Conservation (phyloP, 768 basidiomycete genomes). For the Lactifluus hygrophoroides region DNA sequence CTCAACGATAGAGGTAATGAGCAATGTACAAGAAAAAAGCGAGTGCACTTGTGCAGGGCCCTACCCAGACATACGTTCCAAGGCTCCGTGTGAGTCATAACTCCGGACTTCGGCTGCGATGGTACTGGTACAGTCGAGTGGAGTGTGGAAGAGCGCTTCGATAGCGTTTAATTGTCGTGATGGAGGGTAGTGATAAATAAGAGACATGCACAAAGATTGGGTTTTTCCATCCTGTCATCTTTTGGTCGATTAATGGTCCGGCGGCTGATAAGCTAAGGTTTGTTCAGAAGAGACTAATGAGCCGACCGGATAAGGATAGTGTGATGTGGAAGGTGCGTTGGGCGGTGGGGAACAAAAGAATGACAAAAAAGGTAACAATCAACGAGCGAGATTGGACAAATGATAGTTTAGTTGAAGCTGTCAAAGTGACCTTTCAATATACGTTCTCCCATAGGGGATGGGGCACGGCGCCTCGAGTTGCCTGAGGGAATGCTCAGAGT, state of each 20-base stretch:
- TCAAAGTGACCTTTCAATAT: slow-evolving; percentile 90
- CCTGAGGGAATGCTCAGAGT: slow-evolving; percentile 39
- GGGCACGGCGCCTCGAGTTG: slow-evolving; percentile 48
- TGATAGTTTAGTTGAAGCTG: slow-evolving; percentile 55
- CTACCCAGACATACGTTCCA: neutral
- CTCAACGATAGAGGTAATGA: neutral
- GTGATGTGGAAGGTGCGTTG: neutral
- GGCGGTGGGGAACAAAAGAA: neutral
- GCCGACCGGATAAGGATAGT: neutral
- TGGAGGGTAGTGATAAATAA: neutral
- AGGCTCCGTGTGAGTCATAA: neutral
- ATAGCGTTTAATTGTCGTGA: neutral
- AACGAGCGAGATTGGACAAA: neutral
- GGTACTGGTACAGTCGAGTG: neutral
- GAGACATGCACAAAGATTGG: neutral
- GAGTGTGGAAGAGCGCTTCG: neutral
- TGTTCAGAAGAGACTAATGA: neutral
- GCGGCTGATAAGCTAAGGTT: neutral
- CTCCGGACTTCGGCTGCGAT: neutral
- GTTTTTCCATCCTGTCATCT: slow-evolving; percentile 8
- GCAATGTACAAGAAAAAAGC: neutral
- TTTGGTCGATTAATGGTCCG: slow-evolving; percentile 1
- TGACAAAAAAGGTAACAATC: neutral
- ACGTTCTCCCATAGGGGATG: slow-evolving; percentile 85
- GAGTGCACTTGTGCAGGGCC: neutral